These are phyloP conservation scores for Macrophomina pseudophaseolina DNA, from an alignment of 2,329 filamentous ascomycete species.

Conservation along the genomic window DNA sequence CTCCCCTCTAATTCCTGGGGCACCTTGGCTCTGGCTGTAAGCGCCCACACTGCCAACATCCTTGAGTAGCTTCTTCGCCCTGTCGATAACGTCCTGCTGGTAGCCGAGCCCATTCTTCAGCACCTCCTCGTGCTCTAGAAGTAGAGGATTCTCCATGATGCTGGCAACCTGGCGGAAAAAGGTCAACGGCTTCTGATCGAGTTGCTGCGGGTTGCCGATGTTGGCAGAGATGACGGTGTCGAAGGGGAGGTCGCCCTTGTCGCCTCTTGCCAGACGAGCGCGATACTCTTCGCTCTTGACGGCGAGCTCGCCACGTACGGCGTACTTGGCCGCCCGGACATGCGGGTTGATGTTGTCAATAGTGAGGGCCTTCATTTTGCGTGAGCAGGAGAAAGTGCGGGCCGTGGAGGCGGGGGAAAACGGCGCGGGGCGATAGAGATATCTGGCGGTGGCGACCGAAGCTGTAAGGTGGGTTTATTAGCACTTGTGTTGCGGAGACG, in stretches of 20 bases:
- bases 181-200: slow-evolving; percentile 98
- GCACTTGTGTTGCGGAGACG: neutral
- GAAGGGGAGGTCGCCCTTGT: slow-evolving; percentile 76
- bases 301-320: slow-evolving; percentile 93
- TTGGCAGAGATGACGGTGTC: slow-evolving; percentile 93
- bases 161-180: slow-evolving; percentile 98
- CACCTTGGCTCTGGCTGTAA: slow-evolving; percentile 93
- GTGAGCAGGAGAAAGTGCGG: slow-evolving; percentile 19
- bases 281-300: slow-evolving; percentile 93
- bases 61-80: slow-evolving; percentile 79
- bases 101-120: slow-evolving; percentile 79
- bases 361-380: slow-evolving; percentile 57
- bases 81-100: slow-evolving; percentile 84
- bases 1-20: slow-evolving; percentile 82
- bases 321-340: slow-evolving; percentile 88
- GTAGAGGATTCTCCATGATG: slow-evolving; percentile 83
- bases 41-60: slow-evolving; percentile 91
- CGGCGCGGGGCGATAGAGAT: neutral
- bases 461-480: slow-evolving; percentile 4
- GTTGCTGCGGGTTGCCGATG: slow-evolving; percentile 98
- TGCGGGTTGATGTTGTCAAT: slow-evolving; percentile 91
- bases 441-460: neutral
- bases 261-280: slow-evolving; percentile 66
- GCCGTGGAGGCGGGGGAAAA: slow-evolving; percentile 5
- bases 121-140: slow-evolving; percentile 84